Conservation (phyloP, 1,139 yeast species). For the Lodderomyces beijingensis region DNA sequence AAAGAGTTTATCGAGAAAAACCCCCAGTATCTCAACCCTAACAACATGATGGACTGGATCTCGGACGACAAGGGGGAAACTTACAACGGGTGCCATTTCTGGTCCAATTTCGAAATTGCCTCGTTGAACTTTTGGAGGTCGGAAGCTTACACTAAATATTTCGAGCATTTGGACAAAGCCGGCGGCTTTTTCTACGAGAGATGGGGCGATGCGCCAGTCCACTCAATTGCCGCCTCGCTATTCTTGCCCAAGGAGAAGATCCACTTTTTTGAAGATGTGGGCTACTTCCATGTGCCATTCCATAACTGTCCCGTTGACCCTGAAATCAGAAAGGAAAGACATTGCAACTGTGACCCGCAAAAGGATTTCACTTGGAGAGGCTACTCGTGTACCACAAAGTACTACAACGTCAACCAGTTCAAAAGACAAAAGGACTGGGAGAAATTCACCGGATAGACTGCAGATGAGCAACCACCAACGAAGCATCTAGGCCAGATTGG, state of each 20-base stretch:
- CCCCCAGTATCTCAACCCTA: constrained; percentile 60
- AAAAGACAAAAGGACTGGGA: constrained; percentile 79
- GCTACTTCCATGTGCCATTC: constrained; percentile 78
- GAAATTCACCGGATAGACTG: constrained; percentile 34
- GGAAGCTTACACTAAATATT: constrained; percentile 63
- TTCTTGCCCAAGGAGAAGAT: constrained; percentile 62
- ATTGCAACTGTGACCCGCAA: constrained; percentile 67
- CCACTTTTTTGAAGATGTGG: constrained; percentile 79
- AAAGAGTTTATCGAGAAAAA: constrained; percentile 59
- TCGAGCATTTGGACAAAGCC: constrained; percentile 65
- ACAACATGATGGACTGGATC: constrained; percentile 70
- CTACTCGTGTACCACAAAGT: constrained; percentile 79
- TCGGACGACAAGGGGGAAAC: constrained; percentile 64
- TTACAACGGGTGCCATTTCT: constrained; percentile 79
- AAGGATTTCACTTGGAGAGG: constrained; percentile 85
- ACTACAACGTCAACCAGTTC: constrained; percentile 57
- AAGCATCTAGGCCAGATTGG: no score
- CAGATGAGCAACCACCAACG: no score
- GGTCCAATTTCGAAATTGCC: constrained; percentile 86
- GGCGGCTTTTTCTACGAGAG: constrained; percentile 91
- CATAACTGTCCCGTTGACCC: constrained; percentile 72
- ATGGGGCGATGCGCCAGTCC: constrained; percentile 95
- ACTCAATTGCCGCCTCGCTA: constrained; percentile 79
- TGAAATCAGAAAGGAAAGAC: constrained; percentile 45
- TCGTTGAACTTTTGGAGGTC: constrained; percentile 70